Percentiles rank a stretch among this genome's conserved stretches.
These are phyloP conservation scores for Datura wrightii DNA, from an alignment of 257 asterid species.

Conservation along the genomic window DNA sequence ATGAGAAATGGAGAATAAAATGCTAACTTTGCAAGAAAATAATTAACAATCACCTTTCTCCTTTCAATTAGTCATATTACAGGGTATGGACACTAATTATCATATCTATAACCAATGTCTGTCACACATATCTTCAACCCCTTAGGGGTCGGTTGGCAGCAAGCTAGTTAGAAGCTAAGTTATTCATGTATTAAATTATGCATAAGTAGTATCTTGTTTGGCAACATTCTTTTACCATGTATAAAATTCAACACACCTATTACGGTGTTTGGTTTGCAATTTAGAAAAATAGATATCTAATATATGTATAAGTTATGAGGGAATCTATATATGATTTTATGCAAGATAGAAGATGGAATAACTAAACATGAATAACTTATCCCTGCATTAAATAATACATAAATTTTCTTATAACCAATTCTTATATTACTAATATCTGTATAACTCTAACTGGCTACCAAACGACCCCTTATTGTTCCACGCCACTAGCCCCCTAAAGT, in stretches of 20 bases:
- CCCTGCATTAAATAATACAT: no score
- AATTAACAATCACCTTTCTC: neutral
- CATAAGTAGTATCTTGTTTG: neutral
- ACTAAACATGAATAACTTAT: no score
- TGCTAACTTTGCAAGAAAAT: slow-evolving; percentile 2
- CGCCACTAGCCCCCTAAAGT: neutral
- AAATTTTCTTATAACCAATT: no score
- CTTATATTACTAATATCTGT: no score
- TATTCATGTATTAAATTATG: neutral
- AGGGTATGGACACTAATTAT: neutral
- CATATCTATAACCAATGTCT: neutral
- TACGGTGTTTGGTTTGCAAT: neutral
- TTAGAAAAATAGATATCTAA: neutral
- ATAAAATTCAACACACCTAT: slow-evolving; percentile 3
- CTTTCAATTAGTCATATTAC: slow-evolving; percentile 12
- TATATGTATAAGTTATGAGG: neutral
- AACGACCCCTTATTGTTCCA: neutral
- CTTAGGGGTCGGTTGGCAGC: neutral
- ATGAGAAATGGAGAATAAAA: neutral
- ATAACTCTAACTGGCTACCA: no score
- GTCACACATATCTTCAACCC: neutral
- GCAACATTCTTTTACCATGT: neutral
- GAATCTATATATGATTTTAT: no score
- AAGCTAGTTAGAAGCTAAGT: neutral
- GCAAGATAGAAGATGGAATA: no score